A percentile compares a stretch with the other conserved stretches of the same genome.
Evolutionary conservation across 306 rosid genomes (phyloP).

Genomic region (Quercus alba): DNA sequence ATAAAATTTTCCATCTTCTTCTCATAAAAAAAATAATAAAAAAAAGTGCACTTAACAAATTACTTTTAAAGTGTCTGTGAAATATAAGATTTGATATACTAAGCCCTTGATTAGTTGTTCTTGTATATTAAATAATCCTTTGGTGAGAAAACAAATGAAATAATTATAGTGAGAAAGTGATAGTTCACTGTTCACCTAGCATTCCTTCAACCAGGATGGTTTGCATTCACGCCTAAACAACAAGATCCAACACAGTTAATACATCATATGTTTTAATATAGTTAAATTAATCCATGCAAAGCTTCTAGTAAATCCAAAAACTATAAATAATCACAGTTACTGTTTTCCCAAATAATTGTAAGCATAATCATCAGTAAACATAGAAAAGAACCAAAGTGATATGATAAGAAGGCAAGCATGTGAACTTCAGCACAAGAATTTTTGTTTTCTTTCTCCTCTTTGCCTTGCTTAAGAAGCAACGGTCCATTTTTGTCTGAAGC

Average conservation of each 20-base stretch:
- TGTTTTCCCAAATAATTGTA: background rate
- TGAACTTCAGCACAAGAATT: background rate
- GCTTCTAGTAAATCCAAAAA: background rate
- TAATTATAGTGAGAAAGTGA: background rate
- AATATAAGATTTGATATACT: too few species aligned
- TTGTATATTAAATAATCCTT: background rate
- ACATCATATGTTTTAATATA: background rate
- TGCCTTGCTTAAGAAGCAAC: conserved; percentile 24
- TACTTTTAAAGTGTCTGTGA: too few species aligned
- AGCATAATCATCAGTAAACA: conserved; percentile 12
- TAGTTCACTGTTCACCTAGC: background rate
- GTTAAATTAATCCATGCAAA: background rate
- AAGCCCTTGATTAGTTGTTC: background rate
- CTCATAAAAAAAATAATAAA: too few species aligned
- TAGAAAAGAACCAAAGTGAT: conserved; percentile 23
- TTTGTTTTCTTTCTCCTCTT: conserved; percentile 14
- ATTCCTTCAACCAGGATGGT: too few species aligned
- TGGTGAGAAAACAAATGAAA: background rate
- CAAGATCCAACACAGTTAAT: background rate
- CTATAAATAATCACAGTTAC: background rate
- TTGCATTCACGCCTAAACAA: background rate
- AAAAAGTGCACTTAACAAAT: too few species aligned
- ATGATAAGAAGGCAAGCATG: conserved; percentile 4
- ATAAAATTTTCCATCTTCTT: too few species aligned
- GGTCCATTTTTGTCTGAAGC: conserved; percentile 25